A percentile compares a stretch with the other conserved stretches of the same genome.
These are phyloP conservation scores for Scheffersomyces lignicola DNA, from an alignment of 1,139 yeast species.

Conservation along the genomic window DNA sequence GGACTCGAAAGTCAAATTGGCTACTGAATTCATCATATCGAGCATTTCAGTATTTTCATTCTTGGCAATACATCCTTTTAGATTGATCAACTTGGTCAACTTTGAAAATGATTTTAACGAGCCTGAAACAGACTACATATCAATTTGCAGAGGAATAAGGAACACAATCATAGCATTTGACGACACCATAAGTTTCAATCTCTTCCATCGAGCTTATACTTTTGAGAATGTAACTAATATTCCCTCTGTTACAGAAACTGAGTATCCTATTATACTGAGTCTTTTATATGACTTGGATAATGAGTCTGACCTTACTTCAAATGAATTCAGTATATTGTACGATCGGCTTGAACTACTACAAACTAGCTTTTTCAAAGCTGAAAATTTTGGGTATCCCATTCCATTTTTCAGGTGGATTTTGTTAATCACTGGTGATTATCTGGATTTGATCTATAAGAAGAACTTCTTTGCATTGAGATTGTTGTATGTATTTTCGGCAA, in stretches of 20 bases:
- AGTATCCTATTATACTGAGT: background rate
- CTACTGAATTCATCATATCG: conserved; percentile 23
- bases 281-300: too few species aligned
- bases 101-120: conserved; percentile 20
- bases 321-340: conserved; percentile 13
- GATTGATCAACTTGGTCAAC: conserved; percentile 27
- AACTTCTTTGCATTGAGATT: conserved; percentile 26
- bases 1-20: conserved; percentile 5
- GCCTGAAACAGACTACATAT: conserved; percentile 19
- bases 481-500: conserved; percentile 22
- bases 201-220: too few species aligned
- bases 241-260: too few species aligned
- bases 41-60: conserved; percentile 27
- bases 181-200: too few species aligned
- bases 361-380: conserved; percentile 15
- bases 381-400: conserved; percentile 21
- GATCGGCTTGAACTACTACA: conserved; percentile 6
- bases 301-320: background rate
- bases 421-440: conserved; percentile 17
- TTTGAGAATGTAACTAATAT: too few species aligned
- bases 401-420: conserved; percentile 31
- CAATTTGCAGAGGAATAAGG: conserved; percentile 20
- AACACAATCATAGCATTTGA: too few species aligned
- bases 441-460: conserved; percentile 18
- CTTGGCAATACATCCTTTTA: conserved; percentile 31